Evolutionary conservation across 108 stramenopile species (phyloP).

Genomic region (Cylindrotheca fusiformis): DNA sequence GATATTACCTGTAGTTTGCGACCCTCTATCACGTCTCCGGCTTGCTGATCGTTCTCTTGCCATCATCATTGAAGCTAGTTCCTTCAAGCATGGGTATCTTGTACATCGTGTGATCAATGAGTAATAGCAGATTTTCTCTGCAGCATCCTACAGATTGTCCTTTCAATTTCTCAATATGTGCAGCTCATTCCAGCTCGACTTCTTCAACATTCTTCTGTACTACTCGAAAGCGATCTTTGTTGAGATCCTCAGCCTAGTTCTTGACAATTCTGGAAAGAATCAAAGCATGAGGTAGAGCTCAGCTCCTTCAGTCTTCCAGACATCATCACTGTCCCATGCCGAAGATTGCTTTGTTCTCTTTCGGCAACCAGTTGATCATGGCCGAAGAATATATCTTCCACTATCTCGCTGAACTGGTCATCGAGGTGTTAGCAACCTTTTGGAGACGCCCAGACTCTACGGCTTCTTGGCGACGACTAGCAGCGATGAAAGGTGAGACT

Average conservation of each 20-base stretch:
- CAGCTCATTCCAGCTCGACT: not conserved
- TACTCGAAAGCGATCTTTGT: not conserved
- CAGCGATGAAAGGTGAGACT: not conserved
- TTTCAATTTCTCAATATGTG: not conserved
- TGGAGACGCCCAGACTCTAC: not conserved
- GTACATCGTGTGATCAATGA: not conserved
- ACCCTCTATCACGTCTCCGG: slow-evolving; percentile 2
- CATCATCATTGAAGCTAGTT: slow-evolving; percentile 11
- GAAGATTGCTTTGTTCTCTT: not conserved
- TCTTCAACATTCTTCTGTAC: not conserved
- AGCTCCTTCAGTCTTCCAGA: not conserved
- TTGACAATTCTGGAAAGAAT: not conserved
- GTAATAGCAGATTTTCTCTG: not conserved
- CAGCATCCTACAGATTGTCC: not conserved
- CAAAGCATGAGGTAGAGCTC: not conserved
- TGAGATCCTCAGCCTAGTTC: not conserved
- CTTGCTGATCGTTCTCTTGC: not conserved
- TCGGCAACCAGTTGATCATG: not conserved
- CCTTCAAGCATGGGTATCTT: slow-evolving; percentile 13
- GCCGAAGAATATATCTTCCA: not conserved
- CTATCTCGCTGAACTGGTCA: not conserved
- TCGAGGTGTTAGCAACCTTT: not conserved
- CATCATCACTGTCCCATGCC: not conserved
- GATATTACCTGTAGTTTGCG: slow-evolving; percentile 2
- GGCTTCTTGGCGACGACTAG: not conserved